Base-by-base conservation (phyloP, 228 moss, liverwort and hornwort genomes). In the Sphagnum magellanicum region DNA sequence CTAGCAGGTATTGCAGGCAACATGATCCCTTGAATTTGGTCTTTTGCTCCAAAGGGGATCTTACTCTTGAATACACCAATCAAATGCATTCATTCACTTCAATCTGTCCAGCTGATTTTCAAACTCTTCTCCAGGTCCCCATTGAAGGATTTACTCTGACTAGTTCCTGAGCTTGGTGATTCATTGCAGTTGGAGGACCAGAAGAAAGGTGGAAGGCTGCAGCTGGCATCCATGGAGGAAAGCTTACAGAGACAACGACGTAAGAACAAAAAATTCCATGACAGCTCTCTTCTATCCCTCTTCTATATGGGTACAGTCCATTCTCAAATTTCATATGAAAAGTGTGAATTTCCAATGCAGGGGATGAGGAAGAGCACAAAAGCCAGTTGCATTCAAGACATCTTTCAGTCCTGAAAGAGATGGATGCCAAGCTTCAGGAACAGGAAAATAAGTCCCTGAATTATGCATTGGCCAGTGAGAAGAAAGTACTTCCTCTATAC, bases 161-260 rank as follows among this genome's bases (percentile, higher is more conserved):
- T 12, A 12, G 48, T 13, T 47, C 15, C 64, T 55, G 13, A n/a
- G 10, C 16, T 6, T 59, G 12, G 15, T 7, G 48, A 16, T 32
- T 51, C n/a, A 10, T 49, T 74, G 68, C 70, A 87, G 87, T 68
- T 87, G 63, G 78, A 87, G 60, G 78, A 83, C 6, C 68, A 76
- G 14, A 78, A 69, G 71, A 74, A 74, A 61, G 78, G 58, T 67
- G 73, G 53, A 66, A 53, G 81, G 59, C 16, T 77, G 60, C 78
- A 76, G 60, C 52, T 76, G 49, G 66, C 75, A 57, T 73, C 71
- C 32, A 6, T 87, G 63, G 80, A 80, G 49, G 76, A 50, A 46
- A 60, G 49, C 51, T 16, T 81, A 53, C 57, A 6, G 6, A 71
- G 61, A 52, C 51, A 69, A 72, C 76, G 75, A 70, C 59, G 87